Conservation (phyloP, 2,329 filamentous ascomycete genomes). For the Cladosporium oxysporum region DNA sequence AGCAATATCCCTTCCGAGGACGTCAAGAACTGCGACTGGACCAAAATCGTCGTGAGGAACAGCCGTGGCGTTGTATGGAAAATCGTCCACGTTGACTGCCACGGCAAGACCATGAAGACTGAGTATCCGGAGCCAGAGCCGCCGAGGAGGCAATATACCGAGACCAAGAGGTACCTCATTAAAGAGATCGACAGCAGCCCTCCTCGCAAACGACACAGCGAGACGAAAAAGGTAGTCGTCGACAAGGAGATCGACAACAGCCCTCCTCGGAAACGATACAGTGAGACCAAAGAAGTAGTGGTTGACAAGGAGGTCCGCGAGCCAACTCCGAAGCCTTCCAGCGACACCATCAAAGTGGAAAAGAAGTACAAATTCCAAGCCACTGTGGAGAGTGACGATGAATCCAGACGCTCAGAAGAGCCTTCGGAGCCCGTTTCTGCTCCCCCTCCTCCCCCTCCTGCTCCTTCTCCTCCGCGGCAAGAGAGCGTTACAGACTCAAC, state of each 20-base stretch:
- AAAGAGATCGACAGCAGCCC: neutral
- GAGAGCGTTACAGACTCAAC: neutral
- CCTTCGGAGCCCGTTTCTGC: neutral
- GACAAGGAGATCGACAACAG: neutral
- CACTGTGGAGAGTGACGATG: neutral
- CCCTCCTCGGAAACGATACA: neutral
- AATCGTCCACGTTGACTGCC: conserved; percentile 12
- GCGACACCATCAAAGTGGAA: neutral
- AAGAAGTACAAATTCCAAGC: neutral
- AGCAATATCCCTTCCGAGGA: conserved; percentile 1
- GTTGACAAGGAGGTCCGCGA: neutral
- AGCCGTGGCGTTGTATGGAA: conserved; percentile 15
- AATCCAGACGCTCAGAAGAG: neutral
- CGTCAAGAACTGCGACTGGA: conserved; percentile 5
- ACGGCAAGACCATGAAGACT: conserved; percentile 15
- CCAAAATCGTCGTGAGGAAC: conserved; percentile 8
- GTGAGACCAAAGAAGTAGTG: neutral
- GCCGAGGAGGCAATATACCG: neutral
- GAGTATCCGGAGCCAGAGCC: conserved; percentile 9
- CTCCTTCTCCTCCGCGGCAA: neutral
- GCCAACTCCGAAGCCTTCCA: neutral
- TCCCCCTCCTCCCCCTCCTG: neutral
- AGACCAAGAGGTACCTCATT: conserved; percentile 1
- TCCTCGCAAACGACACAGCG: neutral
- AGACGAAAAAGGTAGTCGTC: neutral